Percentiles rank a stretch among this genome's conserved stretches.
phyloP scores from a whole-genome alignment of 1,139 yeast genomes.

The Torulaspora pretoriensis region DNA sequence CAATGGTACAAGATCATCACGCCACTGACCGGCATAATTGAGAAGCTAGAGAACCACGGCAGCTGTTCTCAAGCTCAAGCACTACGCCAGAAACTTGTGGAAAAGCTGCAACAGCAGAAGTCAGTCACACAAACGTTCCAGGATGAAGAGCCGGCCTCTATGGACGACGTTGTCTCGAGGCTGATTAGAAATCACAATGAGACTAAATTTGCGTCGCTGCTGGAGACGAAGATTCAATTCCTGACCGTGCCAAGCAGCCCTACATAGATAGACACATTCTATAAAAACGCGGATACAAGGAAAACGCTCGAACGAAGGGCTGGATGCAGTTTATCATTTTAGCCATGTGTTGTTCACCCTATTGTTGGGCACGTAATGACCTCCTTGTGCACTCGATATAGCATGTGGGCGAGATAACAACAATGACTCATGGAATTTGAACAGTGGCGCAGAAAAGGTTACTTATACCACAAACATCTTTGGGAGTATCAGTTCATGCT shows the following conservation, averaged over 20 bases:
- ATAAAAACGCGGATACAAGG: neutral
- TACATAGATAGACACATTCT: neutral
- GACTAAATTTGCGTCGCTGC: conserved; percentile 1
- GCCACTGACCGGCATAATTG: conserved; percentile 9
- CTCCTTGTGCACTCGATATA: neutral
- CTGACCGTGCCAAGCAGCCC: conserved; percentile 1
- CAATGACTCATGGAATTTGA: conserved; percentile 1
- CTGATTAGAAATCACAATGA: conserved; percentile 6
- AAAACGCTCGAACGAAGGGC: neutral
- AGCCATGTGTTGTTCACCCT: neutral
- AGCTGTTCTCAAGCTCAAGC: conserved; percentile 5
- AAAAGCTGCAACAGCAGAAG: conserved; percentile 3
- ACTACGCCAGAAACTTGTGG: conserved; percentile 1
- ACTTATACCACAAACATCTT: neutral
- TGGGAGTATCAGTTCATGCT: neutral
- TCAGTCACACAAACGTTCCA: neutral
- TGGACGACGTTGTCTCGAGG: conserved; percentile 8
- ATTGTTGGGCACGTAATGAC: neutral
- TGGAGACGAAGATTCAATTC: conserved; percentile 4
- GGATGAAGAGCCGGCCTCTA: conserved; percentile 2
- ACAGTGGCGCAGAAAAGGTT: neutral
- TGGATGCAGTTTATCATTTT: neutral
- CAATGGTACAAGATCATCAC: conserved; percentile 8
- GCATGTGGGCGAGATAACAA: conserved; percentile 10
- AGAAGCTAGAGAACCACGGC: conserved; percentile 6